phyloP scores from a whole-genome alignment of 1,139 yeast species.

The Pichia kudriavzevii region DNA sequence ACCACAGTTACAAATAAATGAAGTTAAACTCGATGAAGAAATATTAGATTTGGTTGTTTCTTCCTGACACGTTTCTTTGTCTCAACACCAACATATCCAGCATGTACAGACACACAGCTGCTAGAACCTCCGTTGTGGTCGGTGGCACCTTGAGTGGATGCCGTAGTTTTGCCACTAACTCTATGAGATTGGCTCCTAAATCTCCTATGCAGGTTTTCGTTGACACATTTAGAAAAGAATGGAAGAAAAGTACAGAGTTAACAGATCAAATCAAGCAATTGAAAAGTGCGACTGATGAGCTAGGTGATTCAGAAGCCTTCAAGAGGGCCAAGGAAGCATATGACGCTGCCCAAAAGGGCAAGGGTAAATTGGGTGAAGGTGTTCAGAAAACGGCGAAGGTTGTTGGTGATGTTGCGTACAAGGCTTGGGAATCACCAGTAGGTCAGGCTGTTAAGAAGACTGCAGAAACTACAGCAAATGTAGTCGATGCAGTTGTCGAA shows the following conservation, averaged over 20 bases:
- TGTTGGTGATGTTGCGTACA: slow-evolving; percentile 80
- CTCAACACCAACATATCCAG: too few relatives aligned
- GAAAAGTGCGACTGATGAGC: slow-evolving; percentile 92
- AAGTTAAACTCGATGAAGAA: too few relatives aligned
- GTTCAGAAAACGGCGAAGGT: slow-evolving; percentile 89
- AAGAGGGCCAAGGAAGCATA: slow-evolving; percentile 91
- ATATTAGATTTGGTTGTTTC: too few relatives aligned
- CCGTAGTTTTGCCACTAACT: slow-evolving; percentile 8
- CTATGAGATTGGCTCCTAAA: slow-evolving; percentile 29
- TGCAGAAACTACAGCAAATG: slow-evolving; percentile 73
- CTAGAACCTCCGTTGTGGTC: slow-evolving; percentile 6
- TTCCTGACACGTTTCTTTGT: too few relatives aligned
- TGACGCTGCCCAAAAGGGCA: slow-evolving; percentile 72
- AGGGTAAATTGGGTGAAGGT: slow-evolving; percentile 77
- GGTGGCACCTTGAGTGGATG: too few relatives aligned
- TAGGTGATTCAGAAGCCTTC: slow-evolving; percentile 92
- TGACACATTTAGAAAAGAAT: slow-evolving; percentile 85
- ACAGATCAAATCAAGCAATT: slow-evolving; percentile 91
- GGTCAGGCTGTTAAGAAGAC: slow-evolving; percentile 82
- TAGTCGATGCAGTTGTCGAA: slow-evolving; percentile 78
- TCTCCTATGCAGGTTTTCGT: slow-evolving; percentile 90
- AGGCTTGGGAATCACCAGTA: slow-evolving; percentile 96
- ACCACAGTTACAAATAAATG: too few relatives aligned
- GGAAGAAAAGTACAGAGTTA: slow-evolving; percentile 82
- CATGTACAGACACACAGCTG: slow-evolving; percentile 10